Evolutionary conservation across 179 eudicot species (phyloP), one percentile per base, ranked within the genome.

Genomic region (Corrigiola litoralis): DNA sequence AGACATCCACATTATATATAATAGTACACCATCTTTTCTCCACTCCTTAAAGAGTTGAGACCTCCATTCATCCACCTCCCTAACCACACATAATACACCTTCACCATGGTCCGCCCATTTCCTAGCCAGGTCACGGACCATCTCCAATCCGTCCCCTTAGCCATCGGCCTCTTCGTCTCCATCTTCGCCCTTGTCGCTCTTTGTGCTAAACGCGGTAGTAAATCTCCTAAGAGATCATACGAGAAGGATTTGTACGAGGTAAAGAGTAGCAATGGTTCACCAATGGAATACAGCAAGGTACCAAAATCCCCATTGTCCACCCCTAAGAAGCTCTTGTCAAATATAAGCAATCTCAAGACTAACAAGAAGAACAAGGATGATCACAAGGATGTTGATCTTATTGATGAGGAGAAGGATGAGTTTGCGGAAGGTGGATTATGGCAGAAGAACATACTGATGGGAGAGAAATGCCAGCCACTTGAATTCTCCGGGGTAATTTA

Each of bases 391-490:
- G 32, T 48, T 12, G 55, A 61, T 33, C 38, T 16, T 14, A 36
- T 41, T 33, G 70, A 25, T 7, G 61, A 53, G n/a, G 58, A 33
- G 29, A 70, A 65, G 61, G 76, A 69, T 24, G 79, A 69, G 27
- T 66, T 61, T 5, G 83, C 74, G 38, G 87, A 80, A 60, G 86
- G 75, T 6, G 89, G 89, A 1, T 37, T 87, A 61, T 87, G 92
- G 92, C 89, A 82, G 50, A 87, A 84, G 67, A 69, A 75, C 2
- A 87, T 87, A 4, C 37, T 84, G 67, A 84, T 87, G 89, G 92
- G 92, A 0, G 89, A 87, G 56, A 87, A 80, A 69, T 87, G 92
- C 54, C 92, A 84, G 58, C 92, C 89, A 17, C 84, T 76, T 14
- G 85, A 82, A 45, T 84, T 82, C 68, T 80, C 87, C 0, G 92